Base-by-base conservation (phyloP, 129 eudicot species). In the Flaveria trinervia region DNA sequence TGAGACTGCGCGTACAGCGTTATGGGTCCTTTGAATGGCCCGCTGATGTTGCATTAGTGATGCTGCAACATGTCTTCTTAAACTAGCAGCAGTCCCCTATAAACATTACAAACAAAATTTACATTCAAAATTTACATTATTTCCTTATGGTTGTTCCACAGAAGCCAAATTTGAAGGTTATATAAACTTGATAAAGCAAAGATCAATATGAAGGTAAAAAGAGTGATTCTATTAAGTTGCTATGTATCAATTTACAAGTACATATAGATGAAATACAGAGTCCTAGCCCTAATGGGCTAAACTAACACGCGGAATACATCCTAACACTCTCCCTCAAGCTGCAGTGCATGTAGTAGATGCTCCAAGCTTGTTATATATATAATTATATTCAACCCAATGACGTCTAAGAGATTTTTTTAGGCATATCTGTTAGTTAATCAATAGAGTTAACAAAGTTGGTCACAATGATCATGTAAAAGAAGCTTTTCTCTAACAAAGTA, bases 11-110 rank as follows among this genome's bases (percentile, higher is more conserved):
- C 86, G 93, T 51, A 83, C 74, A 59, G 89, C 92, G 79, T 68
- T 82, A 49, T 65, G 84, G 46, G 71, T 79, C 76, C 92, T 85
- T 82, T 86, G 96, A 72, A 73, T 57, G n/a, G 90, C 72, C 28
- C 86, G 87, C 70, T 93, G 88, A 79, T 91, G 98, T 82, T 91
- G 98, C 90, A 87, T 89, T 45, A 93, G 66, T 61, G 96, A 85
- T 67, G 97, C 93, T 45, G 92, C 95, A 65, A 90, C 89, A 26
- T 90, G 97, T 82, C 98, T 79, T 86, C 97, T 89, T 85, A 93
- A 83, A 77, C 90, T 88, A 72, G 96, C 61, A 11, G 93, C 92
- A 84, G 90, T 93, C 68, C 84, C 96, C 70, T 96, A 85, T 93
- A 89, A 83, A 43, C 54, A 79, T 70, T 55, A 68, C 7, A 61